Evolutionary conservation across 2,329 filamentous ascomycete genomes (phyloP).

Genomic region (Epicoccum nigrum): DNA sequence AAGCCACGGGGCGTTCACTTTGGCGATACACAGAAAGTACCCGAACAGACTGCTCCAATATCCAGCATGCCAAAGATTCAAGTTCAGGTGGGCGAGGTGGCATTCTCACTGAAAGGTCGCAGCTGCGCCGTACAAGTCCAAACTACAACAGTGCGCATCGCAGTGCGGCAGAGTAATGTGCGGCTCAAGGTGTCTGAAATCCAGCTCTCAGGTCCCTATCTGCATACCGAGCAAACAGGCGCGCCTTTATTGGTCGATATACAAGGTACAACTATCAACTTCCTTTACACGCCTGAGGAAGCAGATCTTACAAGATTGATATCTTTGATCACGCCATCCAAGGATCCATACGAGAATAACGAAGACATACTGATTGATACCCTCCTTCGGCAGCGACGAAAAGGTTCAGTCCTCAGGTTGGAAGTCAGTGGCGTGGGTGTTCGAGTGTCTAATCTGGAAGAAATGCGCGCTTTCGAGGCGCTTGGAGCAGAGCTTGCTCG

Average conservation of each 20-base stretch:
- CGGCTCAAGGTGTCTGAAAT: constrained; percentile 77
- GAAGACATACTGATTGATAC: constrained; percentile 97
- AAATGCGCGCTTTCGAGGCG: constrained; percentile 70
- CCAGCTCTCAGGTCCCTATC: constrained; percentile 73
- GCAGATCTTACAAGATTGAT: constrained; percentile 81
- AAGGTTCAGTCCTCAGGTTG: constrained; percentile 80
- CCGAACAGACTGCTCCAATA: constrained; percentile 19
- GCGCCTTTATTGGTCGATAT: constrained; percentile 69
- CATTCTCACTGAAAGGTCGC: constrained; percentile 77
- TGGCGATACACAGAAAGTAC: constrained; percentile 51
- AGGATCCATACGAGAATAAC: constrained; percentile 84
- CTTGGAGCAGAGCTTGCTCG: constrained; percentile 81
- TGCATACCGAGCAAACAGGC: constrained; percentile 59
- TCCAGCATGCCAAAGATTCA: constrained; percentile 67
- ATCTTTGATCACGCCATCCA: constrained; percentile 87
- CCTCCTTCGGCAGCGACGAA: constrained; percentile 80
- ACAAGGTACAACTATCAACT: constrained; percentile 71
- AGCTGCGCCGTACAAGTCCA: constrained; percentile 76
- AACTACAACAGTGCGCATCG: constrained; percentile 81
- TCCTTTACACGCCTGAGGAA: constrained; percentile 74
- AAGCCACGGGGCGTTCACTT: constrained; percentile 63
- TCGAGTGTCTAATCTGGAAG: constrained; percentile 66
- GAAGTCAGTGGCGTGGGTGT: constrained; percentile 69
- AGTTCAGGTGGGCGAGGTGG: constrained; percentile 75
- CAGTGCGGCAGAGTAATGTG: constrained; percentile 74